Evolutionary conservation across 805 yeast species (phyloP).

Genomic region (Teunomyces aglyptinius): DNA sequence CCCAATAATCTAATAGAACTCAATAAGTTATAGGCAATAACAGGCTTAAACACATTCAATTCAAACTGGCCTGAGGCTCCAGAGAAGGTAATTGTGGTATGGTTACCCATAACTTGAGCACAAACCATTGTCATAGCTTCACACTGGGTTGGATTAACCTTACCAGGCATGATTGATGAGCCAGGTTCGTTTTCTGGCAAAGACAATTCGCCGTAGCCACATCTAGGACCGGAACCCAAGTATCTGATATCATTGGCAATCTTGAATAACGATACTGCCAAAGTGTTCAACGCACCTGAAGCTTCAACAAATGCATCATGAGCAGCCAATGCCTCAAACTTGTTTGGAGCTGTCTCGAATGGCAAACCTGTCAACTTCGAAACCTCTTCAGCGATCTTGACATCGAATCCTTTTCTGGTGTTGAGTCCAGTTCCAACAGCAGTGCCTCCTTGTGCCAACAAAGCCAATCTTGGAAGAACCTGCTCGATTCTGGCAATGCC

Average conservation of each 20-base stretch:
- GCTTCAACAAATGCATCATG: conserved; percentile 41
- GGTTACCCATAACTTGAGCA: conserved; percentile 40
- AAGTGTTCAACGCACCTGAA: conserved; percentile 40
- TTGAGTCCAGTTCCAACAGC: conserved; percentile 43
- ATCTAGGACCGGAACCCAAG: conserved; percentile 41
- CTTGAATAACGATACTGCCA: conserved; percentile 37
- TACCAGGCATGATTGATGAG: conserved; percentile 43
- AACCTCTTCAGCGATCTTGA: conserved; percentile 32
- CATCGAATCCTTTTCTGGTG: conserved; percentile 38
- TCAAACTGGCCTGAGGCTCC: conserved; percentile 43
- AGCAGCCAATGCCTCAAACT: conserved; percentile 41
- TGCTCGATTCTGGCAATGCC: conserved; percentile 34
- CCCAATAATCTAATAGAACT: conserved; percentile 34
- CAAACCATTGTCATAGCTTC: conserved; percentile 43
- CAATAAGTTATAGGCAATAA: conserved; percentile 36
- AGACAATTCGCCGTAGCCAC: conserved; percentile 40
- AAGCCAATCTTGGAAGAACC: conserved; percentile 31
- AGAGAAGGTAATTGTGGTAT: conserved; percentile 37
- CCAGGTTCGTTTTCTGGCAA: conserved; percentile 43
- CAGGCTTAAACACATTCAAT: conserved; percentile 41
- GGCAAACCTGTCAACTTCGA: conserved; percentile 31
- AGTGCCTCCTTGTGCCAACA: conserved; percentile 41
- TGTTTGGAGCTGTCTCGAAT: conserved; percentile 39
- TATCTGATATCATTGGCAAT: conserved; percentile 40
- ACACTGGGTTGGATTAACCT: conserved; percentile 41